Evolutionary conservation across 2,329 filamentous ascomycete genomes (phyloP).

Genomic region (Curvularia eragrostidis): DNA sequence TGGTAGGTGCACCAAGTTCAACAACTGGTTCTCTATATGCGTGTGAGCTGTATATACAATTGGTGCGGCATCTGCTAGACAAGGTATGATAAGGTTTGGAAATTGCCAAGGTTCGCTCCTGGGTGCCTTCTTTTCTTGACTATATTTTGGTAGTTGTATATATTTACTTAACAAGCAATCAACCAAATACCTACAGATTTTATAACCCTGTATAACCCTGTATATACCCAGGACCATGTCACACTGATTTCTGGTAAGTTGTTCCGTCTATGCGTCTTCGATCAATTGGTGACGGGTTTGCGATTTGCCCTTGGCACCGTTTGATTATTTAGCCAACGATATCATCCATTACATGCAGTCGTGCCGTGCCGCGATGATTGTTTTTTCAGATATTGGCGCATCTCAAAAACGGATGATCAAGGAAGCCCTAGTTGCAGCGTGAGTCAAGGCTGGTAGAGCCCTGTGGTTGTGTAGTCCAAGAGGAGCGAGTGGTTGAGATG

Average conservation of each 20-base stretch:
- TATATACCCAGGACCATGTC: background rate
- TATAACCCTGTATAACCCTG: background rate
- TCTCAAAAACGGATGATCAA: background rate
- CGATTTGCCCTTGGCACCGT: background rate
- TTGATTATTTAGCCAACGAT: background rate
- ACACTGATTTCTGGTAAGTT: background rate
- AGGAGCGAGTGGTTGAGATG: background rate
- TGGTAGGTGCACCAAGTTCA: slow-evolving; percentile 48
- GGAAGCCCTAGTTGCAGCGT: background rate
- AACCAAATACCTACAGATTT: background rate
- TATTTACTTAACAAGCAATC: background rate
- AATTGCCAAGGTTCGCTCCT: background rate
- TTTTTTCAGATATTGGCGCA: background rate
- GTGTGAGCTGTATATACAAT: slow-evolving; percentile 1
- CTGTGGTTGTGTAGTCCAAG: background rate
- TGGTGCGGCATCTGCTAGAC: background rate
- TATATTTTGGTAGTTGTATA: background rate
- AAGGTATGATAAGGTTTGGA: background rate
- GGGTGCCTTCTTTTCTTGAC: background rate
- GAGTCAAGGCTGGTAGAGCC: background rate
- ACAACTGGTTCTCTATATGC: slow-evolving; percentile 55
- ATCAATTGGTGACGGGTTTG: background rate
- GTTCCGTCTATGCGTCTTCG: background rate
- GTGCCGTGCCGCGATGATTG: background rate
- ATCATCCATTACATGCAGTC: background rate